Evolutionary conservation across 1,284 basidiomycete species (phyloP).

Genomic region (Ustilago bromivora): DNA sequence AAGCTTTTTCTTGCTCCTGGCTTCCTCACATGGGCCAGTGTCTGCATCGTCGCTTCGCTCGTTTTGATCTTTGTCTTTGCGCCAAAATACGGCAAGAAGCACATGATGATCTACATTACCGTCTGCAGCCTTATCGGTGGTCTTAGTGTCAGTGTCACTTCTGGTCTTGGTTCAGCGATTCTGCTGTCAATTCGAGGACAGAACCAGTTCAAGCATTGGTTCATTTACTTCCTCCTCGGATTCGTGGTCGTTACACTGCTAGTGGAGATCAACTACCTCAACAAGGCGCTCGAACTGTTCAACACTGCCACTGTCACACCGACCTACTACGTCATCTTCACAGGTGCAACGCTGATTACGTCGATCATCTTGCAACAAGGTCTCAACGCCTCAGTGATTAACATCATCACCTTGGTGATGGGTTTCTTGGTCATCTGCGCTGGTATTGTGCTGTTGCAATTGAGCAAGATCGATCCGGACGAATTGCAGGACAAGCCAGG

Average conservation of each 20-base stretch:
- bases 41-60: constrained; percentile 58
- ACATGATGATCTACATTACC: constrained; percentile 87
- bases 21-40: constrained; percentile 81
- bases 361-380: constrained; percentile 85
- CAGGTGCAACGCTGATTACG: constrained; percentile 78
- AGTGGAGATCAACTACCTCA: constrained; percentile 93
- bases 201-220: constrained; percentile 80
- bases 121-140: constrained; percentile 94
- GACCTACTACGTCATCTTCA: constrained; percentile 86
- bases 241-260: constrained; percentile 87
- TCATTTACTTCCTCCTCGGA: constrained; percentile 75
- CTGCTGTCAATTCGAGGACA: constrained; percentile 85
- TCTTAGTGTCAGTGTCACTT: constrained; percentile 93
- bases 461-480: constrained; percentile 79
- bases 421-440: constrained; percentile 86
- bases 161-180: constrained; percentile 91
- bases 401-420: constrained; percentile 81
- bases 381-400: constrained; percentile 77
- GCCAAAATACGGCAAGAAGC: constrained; percentile 88
- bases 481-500: constrained; percentile 62
- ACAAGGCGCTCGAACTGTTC: constrained; percentile 94
- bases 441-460: constrained; percentile 93
- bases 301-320: constrained; percentile 85
- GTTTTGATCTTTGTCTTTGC: constrained; percentile 78
- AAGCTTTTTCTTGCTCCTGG: constrained; percentile 86